Base-by-base conservation (phyloP, 2,329 filamentous ascomycete genomes). In the Alternaria sp. region DNA sequence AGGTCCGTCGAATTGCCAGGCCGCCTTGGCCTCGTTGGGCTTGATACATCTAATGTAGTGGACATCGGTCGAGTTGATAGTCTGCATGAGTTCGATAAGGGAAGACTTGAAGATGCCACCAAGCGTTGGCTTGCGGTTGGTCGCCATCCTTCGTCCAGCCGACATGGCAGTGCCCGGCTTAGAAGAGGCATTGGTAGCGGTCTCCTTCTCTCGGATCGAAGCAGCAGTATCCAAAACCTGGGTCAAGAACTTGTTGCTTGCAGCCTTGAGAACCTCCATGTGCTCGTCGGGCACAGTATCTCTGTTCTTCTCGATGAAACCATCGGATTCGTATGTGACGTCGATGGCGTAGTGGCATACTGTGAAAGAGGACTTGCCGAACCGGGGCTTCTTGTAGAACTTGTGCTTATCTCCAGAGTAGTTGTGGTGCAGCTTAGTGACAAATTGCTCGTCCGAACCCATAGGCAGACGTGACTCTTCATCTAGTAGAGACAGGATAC, bases 41-140 rank as follows among this genome's bases (percentile, higher is more conserved):
- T 99, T 99, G 82, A 99, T 98, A 79, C 95, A 99, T 70, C 95
- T 90, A 76, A 99, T 99, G 81, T 99, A 99, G 81, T 99, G 95
- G 20, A 98, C 95, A 78, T 99, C 95, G 3, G 95, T 99, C 69
- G 92, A 94, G 80, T 96, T 97, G 81, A 99, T 99, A 5, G 95
- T 99, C 77, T 89, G 86, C 94, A 99, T 99, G 53, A 99, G 87
- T 81, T 99, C 95, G 71, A 99, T 98, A 73, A 99, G 84, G 9
- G 95, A 98, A 3, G 94, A 97, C 78, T 97, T 97, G 89, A 99
- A 99, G 69, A 99, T 99, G 64, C 95, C 95, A 80, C 95, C 95
- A 30, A 99, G 88, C 1, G 95, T 99, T 36, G 95, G 95, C 81
- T 99, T 99, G 78, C 94, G 89, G 82, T 97, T 96, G 66, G 96